A percentile compares a stretch with the other conserved stretches of the same genome.
These are phyloP conservation scores for Mortierella antarctica DNA, from an alignment of 192 early-diverging fungal species.

Conservation along the genomic window DNA sequence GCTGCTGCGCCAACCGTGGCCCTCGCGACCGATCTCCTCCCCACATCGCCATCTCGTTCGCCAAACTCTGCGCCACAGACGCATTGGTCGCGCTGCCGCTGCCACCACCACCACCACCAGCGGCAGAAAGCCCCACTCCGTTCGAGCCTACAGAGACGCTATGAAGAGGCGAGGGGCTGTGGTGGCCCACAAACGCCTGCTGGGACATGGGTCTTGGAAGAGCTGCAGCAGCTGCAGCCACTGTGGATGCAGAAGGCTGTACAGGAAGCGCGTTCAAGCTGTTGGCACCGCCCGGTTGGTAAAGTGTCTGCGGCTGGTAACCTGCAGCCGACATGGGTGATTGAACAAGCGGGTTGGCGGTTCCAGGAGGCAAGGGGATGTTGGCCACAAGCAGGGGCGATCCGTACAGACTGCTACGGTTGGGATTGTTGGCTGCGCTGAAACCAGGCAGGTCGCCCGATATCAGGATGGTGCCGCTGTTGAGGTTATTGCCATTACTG, in stretches of 20 bases:
- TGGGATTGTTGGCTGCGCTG: background rate
- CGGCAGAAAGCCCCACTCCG: background rate
- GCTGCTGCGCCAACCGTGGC: conserved; percentile 8
- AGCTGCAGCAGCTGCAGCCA: background rate
- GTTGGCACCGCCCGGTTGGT: conserved; percentile 16
- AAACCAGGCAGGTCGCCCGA: no score
- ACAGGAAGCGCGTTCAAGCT: background rate
- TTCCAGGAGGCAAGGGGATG: conserved; percentile 41
- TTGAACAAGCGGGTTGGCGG: conserved; percentile 29
- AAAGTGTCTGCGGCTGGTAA: conserved; percentile 35
- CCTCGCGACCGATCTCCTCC: conserved; percentile 3
- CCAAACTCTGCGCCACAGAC: background rate
- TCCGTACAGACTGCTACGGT: conserved; percentile 29
- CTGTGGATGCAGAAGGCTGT: no score
- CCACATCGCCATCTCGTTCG: conserved; percentile 12
- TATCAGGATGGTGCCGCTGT: no score
- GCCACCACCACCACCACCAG: background rate
- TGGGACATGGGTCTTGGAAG: conserved; percentile 16
- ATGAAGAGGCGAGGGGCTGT: no score
- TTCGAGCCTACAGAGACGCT: background rate
- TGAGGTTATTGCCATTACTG: no score
- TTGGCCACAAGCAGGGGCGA: conserved; percentile 30
- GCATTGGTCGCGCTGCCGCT: background rate
- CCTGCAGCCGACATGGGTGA: conserved; percentile 4
- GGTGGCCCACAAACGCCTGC: conserved; percentile 12